Evolutionary conservation across 352 stramenopile genomes (phyloP).

Genomic region (Plasmopara muralis): DNA sequence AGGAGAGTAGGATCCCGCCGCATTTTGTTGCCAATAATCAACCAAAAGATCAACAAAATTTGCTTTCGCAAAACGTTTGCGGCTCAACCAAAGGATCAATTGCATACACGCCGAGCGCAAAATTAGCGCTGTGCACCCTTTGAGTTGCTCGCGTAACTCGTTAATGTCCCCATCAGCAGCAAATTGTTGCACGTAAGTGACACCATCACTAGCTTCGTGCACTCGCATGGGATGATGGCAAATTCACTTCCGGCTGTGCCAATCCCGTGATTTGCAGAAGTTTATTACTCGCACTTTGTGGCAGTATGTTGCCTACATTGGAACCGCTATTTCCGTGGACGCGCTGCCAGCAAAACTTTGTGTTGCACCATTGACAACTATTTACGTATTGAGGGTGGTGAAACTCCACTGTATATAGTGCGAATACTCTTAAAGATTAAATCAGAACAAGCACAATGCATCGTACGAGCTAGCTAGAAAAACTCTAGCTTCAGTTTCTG

Average conservation of each 20-base stretch:
- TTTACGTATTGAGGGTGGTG: too few relatives aligned
- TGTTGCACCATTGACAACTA: too few relatives aligned
- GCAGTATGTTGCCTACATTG: too few relatives aligned
- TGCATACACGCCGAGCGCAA: constrained; percentile 15
- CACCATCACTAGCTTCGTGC: constrained; percentile 7
- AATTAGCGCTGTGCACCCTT: constrained; percentile 8
- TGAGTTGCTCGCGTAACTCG: constrained; percentile 13
- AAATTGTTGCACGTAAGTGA: constrained; percentile 16
- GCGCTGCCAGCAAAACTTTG: too few relatives aligned
- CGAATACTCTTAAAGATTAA: too few relatives aligned
- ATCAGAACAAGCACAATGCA: too few relatives aligned
- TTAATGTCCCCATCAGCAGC: constrained; percentile 4
- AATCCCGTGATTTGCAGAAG: neutral
- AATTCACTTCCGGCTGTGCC: constrained; percentile 2
- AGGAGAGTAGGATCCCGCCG: neutral
- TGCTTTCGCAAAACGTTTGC: constrained; percentile 13
- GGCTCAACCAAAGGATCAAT: constrained; percentile 11
- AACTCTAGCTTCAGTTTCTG: too few relatives aligned
- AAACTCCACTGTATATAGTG: too few relatives aligned
- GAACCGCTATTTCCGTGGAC: too few relatives aligned
- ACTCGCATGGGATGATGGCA: constrained; percentile 9
- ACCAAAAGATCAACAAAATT: constrained; percentile 14
- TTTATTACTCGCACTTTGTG: too few relatives aligned
- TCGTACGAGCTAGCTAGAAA: too few relatives aligned
- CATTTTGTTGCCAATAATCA: constrained; percentile 13